Base-by-base conservation (phyloP, 2,329 filamentous ascomycete genomes). In the Amauroascus niger region DNA sequence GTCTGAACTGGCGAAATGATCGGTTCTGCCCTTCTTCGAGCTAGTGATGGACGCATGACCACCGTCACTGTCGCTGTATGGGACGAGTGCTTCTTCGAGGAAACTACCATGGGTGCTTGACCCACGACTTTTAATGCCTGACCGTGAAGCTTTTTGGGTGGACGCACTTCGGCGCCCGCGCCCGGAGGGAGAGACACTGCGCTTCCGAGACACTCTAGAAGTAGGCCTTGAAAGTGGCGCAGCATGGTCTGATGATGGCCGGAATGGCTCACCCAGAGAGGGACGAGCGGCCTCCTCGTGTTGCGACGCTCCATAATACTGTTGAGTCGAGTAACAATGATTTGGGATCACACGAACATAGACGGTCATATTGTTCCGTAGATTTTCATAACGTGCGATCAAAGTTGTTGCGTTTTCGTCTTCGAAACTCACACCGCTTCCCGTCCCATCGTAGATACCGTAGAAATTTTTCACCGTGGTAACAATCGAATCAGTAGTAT, bases 401-500 rank as follows among this genome's bases (percentile, higher is more conserved):
- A 98, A 81, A 57, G 87, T 95, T 65, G 87, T 91, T 64, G 88
- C 88, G 63, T 86, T 77, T 59, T 87, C 82, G 69, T 97, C 91
- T 72, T 97, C 91, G 65, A 98, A 97, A 73, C 88, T 95, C 65
- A 98, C 86, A 60, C 93, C 90, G 67, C 84, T 84, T 61, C 81
- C 82, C 62, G 81, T 79, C 58, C 81, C 83, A 60, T 91, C 87
- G 69, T 96, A 96, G 61, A 98, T 79, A 57, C 93, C 93, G 68
- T 95, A 97, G 74, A 97, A 97, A 76, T 96, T 97, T 79, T 95
- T 97, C 66, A 97, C 91, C 1, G 93, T 97, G 13, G 89, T 93
- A 59, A 97, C 88, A 73, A 98, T 98, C 33, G 90, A 96, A 67
- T 97, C 91, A 20, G 91, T 97, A 50, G 88, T 90, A 75, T 98